A percentile compares a stretch with the other conserved stretches of the same genome.
phyloP scores from a whole-genome alignment of 108 stramenopile genomes.

The Cyclotella atomus region DNA sequence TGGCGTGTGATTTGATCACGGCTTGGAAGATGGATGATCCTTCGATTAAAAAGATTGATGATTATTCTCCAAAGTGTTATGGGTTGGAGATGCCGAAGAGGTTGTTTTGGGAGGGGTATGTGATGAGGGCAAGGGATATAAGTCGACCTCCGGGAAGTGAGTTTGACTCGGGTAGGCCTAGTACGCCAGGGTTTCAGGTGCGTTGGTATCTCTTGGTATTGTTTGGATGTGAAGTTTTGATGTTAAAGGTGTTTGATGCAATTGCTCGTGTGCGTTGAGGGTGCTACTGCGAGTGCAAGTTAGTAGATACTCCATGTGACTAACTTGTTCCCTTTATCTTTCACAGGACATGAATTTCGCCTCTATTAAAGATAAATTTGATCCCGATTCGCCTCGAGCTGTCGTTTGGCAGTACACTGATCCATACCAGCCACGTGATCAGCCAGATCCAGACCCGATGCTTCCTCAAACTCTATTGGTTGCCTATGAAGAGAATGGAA shows the following conservation, averaged over 20 bases:
- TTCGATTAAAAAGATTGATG: constrained; percentile 53
- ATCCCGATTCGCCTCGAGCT: constrained; percentile 49
- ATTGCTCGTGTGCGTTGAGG: too few relatives aligned
- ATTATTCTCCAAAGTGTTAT: constrained; percentile 48
- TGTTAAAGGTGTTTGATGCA: too few relatives aligned
- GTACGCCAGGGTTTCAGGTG: constrained; percentile 20
- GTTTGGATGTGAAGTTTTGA: too few relatives aligned
- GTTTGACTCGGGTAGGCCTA: constrained; percentile 66
- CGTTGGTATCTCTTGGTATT: too few relatives aligned
- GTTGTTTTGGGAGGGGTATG: constrained; percentile 69
- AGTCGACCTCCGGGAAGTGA: constrained; percentile 46
- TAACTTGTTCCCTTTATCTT: too few relatives aligned
- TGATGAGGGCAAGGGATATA: constrained; percentile 55
- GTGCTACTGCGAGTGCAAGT: too few relatives aligned
- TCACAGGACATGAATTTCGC: constrained; percentile 72
- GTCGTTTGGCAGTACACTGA: constrained; percentile 58
- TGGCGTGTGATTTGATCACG: constrained; percentile 12
- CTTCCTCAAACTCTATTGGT: constrained; percentile 62
- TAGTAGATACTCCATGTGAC: too few relatives aligned
- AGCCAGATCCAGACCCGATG: constrained; percentile 56
- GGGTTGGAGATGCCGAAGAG: constrained; percentile 67
- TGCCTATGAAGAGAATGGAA: constrained; percentile 77
- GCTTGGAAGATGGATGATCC: constrained; percentile 48
- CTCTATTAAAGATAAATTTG: constrained; percentile 40
- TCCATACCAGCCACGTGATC: constrained; percentile 37